Base-by-base conservation (phyloP, 345 rosid species). In the Toxicodendron radicans region DNA sequence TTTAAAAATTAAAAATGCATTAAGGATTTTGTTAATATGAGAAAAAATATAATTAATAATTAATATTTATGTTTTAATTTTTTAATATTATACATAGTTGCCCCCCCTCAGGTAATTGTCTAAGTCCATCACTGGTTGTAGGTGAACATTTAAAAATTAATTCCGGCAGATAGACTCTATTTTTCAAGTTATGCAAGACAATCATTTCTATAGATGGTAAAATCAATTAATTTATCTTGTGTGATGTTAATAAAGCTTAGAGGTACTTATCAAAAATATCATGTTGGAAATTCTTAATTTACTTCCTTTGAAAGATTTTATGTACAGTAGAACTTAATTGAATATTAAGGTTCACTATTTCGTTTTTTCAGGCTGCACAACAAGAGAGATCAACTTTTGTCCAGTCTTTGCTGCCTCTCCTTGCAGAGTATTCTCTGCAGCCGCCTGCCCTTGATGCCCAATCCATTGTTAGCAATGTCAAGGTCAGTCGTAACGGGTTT, bases 371-470 rank as follows among this genome's bases (percentile, higher is more conserved):
- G 99, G 96, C 87, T 80, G 92, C 96, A 77, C 96, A 92, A 74
- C 92, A 93, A 79, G 99, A 95, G 83, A 93, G 99, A 83, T 76
- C 97, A 65, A 89, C 89, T 21, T 93, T 95, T 83, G 94, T 93
- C 62, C 86, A 92, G 75, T 89, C 92, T 83, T 84, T 95, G 87
- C 74, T 93, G 82, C 98, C 97, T 83, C 92, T 95, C 63, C 95
- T 95, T 63, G 81, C 86, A 1, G 99, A 95, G 80, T 91, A 93
- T 85, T 85, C 94, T 59, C 85, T 87, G 81, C 97, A 90, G 83
- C 99, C 99, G 72, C 96, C 90, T 64, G 85, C 87, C 63, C 78
- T 79, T 41, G 99, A 95, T 89, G 96, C 98, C 63, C 97, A 93
- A 83, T 92, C 98, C 65, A 93, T 95, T 79, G 96, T 92, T 73